phyloP scores from a whole-genome alignment of 148 eudicot species.

The Diospyros lotus region DNA sequence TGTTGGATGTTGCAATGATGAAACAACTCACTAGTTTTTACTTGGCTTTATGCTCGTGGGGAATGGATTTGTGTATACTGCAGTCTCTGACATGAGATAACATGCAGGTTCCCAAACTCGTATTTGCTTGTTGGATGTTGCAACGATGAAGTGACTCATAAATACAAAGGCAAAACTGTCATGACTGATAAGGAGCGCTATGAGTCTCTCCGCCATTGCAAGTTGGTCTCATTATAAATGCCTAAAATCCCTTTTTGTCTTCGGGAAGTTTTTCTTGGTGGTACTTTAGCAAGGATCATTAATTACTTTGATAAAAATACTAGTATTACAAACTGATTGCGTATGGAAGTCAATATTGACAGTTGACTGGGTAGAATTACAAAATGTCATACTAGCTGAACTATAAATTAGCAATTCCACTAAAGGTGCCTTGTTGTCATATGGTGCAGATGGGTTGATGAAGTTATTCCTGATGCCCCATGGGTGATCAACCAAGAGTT shows the following conservation, averaged over 20 bases:
- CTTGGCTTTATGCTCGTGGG: constrained; percentile 4
- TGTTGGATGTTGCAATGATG: too few species aligned
- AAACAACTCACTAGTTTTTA: neutral
- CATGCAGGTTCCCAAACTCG: constrained; percentile 58
- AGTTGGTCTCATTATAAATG: constrained; percentile 25
- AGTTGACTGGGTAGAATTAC: neutral
- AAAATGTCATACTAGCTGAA: neutral
- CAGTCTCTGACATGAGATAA: neutral
- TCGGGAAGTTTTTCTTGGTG: neutral
- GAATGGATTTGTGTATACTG: neutral
- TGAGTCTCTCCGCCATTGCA: constrained; percentile 82
- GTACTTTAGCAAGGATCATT: neutral
- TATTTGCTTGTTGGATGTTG: constrained; percentile 75
- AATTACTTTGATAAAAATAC: neutral
- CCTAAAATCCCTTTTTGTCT: neutral
- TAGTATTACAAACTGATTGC: neutral
- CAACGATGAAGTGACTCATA: constrained; percentile 67
- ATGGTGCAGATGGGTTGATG: constrained; percentile 71
- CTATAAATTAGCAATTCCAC: neutral
- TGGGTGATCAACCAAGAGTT: constrained; percentile 66
- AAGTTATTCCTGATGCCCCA: constrained; percentile 82
- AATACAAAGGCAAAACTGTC: constrained; percentile 69
- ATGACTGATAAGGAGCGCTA: constrained; percentile 66
- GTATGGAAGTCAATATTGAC: neutral
- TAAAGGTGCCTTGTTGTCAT: neutral